A percentile compares a stretch with the other conserved stretches of the same genome.
Evolutionary conservation across 2,329 filamentous ascomycete genomes (phyloP).

Genomic region (Fusarium phyllophilum): DNA sequence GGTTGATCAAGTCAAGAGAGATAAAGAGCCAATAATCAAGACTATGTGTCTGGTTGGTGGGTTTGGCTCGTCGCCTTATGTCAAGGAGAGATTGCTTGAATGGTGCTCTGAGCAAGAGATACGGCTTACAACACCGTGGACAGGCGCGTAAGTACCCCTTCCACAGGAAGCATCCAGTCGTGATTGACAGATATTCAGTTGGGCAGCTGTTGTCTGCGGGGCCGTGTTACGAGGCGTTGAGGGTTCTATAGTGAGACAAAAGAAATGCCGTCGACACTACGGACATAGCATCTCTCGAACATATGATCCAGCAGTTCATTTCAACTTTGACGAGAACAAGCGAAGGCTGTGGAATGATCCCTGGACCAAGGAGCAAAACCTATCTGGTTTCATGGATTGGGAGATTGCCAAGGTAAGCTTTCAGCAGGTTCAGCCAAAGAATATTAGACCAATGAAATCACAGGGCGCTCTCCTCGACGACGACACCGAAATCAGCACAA

Average conservation of each 20-base stretch:
- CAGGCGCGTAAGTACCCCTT: not conserved
- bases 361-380: not conserved
- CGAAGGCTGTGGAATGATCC: not conserved
- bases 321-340: not conserved
- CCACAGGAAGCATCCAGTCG: accelerated
- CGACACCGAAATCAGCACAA: not conserved
- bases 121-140: not conserved
- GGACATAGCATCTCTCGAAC: not conserved
- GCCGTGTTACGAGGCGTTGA: not conserved
- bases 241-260: not conserved
- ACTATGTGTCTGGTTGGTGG: not conserved
- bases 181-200: not conserved
- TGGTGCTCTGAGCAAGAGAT: not conserved
- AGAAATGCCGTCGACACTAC: not conserved
- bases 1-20: not conserved
- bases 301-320: not conserved
- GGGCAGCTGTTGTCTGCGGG: not conserved
- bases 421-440: accelerated
- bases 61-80: not conserved
- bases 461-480: not conserved
- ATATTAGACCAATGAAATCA: accelerated
- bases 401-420: not conserved
- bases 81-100: not conserved
- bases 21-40: not conserved
- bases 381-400: not conserved